Conservation (phyloP, 768 basidiomycete genomes). For the Russula lepida region DNA sequence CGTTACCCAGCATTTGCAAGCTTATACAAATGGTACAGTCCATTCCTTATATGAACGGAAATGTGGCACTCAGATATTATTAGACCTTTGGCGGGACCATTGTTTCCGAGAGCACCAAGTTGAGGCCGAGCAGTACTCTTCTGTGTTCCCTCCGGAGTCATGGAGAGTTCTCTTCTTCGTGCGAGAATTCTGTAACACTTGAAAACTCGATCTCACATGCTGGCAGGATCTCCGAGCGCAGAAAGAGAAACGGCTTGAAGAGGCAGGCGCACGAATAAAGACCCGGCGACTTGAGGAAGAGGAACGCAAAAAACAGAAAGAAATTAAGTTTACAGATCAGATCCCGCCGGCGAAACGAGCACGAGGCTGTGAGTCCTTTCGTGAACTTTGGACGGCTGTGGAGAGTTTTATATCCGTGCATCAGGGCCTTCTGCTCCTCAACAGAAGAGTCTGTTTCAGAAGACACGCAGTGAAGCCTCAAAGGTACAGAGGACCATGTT, state of each 20-base stretch:
- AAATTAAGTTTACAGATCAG: constrained; percentile 66
- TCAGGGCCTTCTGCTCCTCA: constrained; percentile 34
- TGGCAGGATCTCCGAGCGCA: constrained; percentile 35
- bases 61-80: neutral
- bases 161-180: constrained; percentile 21
- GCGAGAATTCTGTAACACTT: constrained; percentile 10
- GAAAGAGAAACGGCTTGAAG: constrained; percentile 58
- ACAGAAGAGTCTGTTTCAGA: constrained; percentile 70
- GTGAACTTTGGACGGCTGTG: constrained; percentile 1
- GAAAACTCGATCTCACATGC: constrained; percentile 10
- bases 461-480: constrained; percentile 61
- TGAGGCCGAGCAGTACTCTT: constrained; percentile 5
- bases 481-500: constrained; percentile 59
- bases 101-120: constrained; percentile 12
- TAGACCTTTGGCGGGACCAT: constrained; percentile 22
- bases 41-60: neutral
- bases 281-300: constrained; percentile 60
- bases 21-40: constrained; percentile 20
- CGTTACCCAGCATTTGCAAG: constrained; percentile 15
- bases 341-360: constrained; percentile 59
- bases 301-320: constrained; percentile 66
- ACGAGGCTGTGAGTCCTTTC: constrained; percentile 42
- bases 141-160: neutral
- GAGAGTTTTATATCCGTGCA: constrained; percentile 16
- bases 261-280: constrained; percentile 52